Evolutionary conservation across 371 early-diverging fungal genomes (phyloP).

Genomic region (Apophysomyces ossiformis): DNA sequence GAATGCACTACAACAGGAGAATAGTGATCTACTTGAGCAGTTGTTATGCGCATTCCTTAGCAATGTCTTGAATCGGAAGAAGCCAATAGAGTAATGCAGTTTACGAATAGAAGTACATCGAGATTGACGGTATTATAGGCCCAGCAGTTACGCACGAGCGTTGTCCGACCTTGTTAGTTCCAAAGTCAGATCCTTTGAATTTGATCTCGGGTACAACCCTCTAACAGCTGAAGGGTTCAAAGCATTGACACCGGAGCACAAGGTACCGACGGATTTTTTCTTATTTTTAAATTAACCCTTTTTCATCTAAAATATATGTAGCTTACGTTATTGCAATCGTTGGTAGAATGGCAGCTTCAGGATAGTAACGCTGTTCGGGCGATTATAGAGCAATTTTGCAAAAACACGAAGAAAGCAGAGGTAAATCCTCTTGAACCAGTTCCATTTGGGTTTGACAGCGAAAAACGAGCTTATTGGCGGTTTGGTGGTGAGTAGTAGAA

Average conservation of each 20-base stretch:
- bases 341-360: conserved; percentile 55
- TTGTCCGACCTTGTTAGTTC: conserved; percentile 33
- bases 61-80: conserved; percentile 47
- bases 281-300: neutral
- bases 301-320: conserved; percentile 3
- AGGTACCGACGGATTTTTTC: conserved; percentile 25
- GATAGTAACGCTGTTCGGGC: conserved; percentile 37
- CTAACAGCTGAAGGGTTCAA: conserved; percentile 26
- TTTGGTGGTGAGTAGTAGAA: conserved; percentile 10
- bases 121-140: neutral
- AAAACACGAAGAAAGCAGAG: conserved; percentile 15
- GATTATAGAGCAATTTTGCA: conserved; percentile 25
- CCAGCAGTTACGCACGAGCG: conserved; percentile 25
- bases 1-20: conserved; percentile 23
- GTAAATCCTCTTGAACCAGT: conserved; percentile 23
- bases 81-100: conserved; percentile 37
- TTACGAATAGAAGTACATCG: neutral
- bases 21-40: conserved; percentile 26
- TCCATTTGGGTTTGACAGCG: conserved; percentile 11
- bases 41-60: conserved; percentile 39
- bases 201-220: conserved; percentile 41
- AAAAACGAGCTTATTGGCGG: conserved; percentile 16
- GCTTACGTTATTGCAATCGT: conserved; percentile 33
- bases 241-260: conserved; percentile 23
- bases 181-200: conserved; percentile 38